Evolutionary conservation across 306 rosid genomes (phyloP), one percentile per base, ranked within the genome.

Genomic region (Citrullus colocynthis): DNA sequence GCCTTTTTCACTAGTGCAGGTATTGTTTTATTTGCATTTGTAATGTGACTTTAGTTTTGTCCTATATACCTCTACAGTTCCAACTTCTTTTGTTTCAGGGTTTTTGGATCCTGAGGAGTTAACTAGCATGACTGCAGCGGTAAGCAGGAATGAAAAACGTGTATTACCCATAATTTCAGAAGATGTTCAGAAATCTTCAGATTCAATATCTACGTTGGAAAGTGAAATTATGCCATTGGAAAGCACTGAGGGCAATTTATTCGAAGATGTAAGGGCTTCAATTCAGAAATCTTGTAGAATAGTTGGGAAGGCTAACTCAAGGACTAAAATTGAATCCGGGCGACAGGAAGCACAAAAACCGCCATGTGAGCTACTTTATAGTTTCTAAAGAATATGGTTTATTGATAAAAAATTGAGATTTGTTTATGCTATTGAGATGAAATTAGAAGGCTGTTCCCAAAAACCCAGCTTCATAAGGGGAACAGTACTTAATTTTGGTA

Each of bases 1-100:
- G 99, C 98, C 32, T 96, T 96, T 79, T 91, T 96, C 88, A 96
- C 98, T 5, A 78, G 89, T 82, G 97, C 96, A n/a, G 98, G 99
- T 92, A 85, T 21, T 42, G 66, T 81, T 76, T 51, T 72, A 49
- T 74, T 0, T n/a, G 9, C 78, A 1, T 56, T 78, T 13, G 64
- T 7, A 49, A 44, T 59, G 82, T 41, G n/a, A 6, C 28, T 64
- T 54, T 39, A 20, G 34, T n/a, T 67, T 39, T 74, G 54, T 57
- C 15, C 24, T 14, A 6, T 74, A 21, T n/a, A 62, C 30, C 76
- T 80, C 59, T 12, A 64, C 76, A 11, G 58, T 48, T 81, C 24
- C 62, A 34, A 72, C 17, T 80, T 57, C 80, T 67, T 28, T 66
- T 79, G 75, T n/a, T 85, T 65, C 79, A 96, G 99, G 99, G 79